These are phyloP conservation scores for Coniochaeta sp. DNA, from an alignment of 2,329 filamentous ascomycete species.

Conservation along the genomic window DNA sequence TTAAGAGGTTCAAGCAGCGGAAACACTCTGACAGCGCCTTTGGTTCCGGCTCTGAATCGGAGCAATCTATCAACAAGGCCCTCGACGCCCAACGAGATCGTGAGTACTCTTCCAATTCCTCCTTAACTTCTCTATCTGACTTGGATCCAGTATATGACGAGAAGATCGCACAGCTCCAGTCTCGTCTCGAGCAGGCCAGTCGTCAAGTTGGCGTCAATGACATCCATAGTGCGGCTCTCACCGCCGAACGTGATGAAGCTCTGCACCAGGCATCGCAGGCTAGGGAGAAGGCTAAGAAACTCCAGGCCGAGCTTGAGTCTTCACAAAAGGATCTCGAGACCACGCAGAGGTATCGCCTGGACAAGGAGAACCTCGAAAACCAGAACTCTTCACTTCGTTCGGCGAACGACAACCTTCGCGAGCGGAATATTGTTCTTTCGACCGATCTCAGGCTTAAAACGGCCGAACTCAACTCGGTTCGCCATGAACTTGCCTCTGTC, in stretches of 20 bases:
- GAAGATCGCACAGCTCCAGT: conserved; percentile 51
- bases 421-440: neutral
- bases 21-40: conserved; percentile 33
- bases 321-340: conserved; percentile 31
- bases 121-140: neutral
- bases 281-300: conserved; percentile 30
- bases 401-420: conserved; percentile 26
- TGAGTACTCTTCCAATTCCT: conserved; percentile 27
- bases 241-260: conserved; percentile 57
- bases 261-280: conserved; percentile 55
- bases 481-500: conserved; percentile 34
- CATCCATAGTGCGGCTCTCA: conserved; percentile 54
- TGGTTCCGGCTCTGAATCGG: conserved; percentile 36
- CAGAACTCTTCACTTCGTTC: conserved; percentile 33
- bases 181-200: conserved; percentile 54
- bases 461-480: conserved; percentile 10
- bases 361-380: conserved; percentile 23
- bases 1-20: conserved; percentile 33
- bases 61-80: conserved; percentile 32
- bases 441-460: conserved; percentile 3
- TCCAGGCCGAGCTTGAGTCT: conserved; percentile 26
- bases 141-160: conserved; percentile 3
- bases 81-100: conserved; percentile 46
- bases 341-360: conserved; percentile 27
- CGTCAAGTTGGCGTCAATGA: conserved; percentile 55